Percentiles rank a stretch among this genome's conserved stretches.
Evolutionary conservation across 495 filamentous ascomycete species (phyloP).

Genomic region (Penicillium ucsense): DNA sequence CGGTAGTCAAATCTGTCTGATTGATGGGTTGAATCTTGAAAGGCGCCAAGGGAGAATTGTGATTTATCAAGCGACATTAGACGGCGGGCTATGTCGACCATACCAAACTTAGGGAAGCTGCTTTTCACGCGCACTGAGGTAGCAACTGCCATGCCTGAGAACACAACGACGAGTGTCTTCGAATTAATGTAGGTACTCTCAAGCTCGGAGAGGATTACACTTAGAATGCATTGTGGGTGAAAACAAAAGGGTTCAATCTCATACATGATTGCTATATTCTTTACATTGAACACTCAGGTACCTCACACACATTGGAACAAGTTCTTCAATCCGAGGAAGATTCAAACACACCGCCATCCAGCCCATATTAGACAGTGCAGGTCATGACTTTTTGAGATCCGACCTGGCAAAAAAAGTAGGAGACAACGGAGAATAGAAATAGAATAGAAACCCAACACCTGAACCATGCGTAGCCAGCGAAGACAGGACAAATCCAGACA

Average conservation of each 20-base stretch:
- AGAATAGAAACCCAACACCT: conserved; percentile 26
- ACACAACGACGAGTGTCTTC: too few relatives aligned
- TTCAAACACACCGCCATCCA: conserved; percentile 17
- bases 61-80: background rate
- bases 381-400: conserved; percentile 7
- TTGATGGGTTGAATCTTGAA: background rate
- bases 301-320: background rate
- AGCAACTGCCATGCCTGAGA: too few relatives aligned
- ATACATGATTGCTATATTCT: too few relatives aligned
- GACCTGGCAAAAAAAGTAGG: conserved; percentile 6
- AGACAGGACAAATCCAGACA: conserved; percentile 19
- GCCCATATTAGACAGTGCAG: conserved; percentile 14
- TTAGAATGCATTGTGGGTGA: too few relatives aligned
- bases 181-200: too few relatives aligned
- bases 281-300: too few relatives aligned
- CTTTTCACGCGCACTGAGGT: too few relatives aligned
- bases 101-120: too few relatives aligned
- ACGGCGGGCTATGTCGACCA: too few relatives aligned
- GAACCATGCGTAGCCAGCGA: conserved; percentile 32
- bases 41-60: background rate
- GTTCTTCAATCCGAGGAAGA: conserved; percentile 20
- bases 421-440: conserved; percentile 3
- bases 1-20: background rate
- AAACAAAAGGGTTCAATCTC: too few relatives aligned
- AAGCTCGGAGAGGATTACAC: too few relatives aligned